Evolutionary conservation across 2,329 filamentous ascomycete genomes (phyloP).

Genomic region (Alternaria triticina): DNA sequence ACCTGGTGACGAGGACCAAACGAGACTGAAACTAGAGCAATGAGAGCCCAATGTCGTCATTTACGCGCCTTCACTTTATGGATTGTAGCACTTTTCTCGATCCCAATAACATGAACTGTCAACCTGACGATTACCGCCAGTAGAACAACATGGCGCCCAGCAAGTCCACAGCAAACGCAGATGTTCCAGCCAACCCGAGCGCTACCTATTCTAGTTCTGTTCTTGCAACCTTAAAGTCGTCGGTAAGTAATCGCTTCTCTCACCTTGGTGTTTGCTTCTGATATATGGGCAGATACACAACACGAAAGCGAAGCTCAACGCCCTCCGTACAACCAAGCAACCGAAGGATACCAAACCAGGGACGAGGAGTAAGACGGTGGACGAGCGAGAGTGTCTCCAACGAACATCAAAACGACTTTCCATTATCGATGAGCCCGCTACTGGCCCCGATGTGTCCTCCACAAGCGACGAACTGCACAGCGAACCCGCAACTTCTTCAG

Average conservation of each 20-base stretch:
- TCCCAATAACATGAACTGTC: background rate
- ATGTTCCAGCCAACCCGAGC: background rate
- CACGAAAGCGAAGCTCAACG: constrained; percentile 11
- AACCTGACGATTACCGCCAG: background rate
- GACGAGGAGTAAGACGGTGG: background rate
- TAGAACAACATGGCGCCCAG: constrained; percentile 3
- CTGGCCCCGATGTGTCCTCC: background rate
- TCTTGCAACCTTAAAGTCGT: constrained; percentile 3
- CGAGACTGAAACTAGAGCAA: background rate
- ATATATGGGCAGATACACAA: constrained; percentile 4
- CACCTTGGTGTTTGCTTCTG: background rate
- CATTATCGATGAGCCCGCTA: background rate
- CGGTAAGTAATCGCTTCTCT: constrained; percentile 1
- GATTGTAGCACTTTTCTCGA: background rate
- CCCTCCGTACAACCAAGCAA: background rate
- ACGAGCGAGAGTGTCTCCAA: constrained; percentile 2
- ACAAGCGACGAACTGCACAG: background rate
- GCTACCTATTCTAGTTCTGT: background rate
- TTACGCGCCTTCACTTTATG: background rate
- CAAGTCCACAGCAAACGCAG: background rate
- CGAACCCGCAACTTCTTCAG: background rate
- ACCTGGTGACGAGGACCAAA: constrained; percentile 1
- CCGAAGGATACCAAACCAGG: constrained; percentile 10
- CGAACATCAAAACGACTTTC: constrained; percentile 1
- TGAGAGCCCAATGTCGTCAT: background rate